Percentiles rank a stretch among this genome's conserved stretches.
These are phyloP conservation scores for Penicillium sp. DNA, from an alignment of 2,329 filamentous ascomycete species.

Conservation along the genomic window DNA sequence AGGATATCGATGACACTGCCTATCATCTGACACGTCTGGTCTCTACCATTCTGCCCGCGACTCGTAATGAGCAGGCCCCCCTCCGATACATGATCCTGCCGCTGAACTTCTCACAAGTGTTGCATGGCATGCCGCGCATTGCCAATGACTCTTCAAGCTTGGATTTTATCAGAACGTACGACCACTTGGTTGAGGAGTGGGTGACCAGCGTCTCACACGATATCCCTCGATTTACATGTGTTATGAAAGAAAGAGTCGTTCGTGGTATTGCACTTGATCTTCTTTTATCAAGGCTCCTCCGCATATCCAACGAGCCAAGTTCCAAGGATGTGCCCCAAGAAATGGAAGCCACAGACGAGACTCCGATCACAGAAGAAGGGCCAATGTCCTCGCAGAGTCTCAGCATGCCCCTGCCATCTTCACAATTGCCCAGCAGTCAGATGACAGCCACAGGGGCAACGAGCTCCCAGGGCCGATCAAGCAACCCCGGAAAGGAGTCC, in stretches of 20 bases:
- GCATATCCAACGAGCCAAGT: conserved; percentile 15
- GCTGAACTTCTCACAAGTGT: conserved; percentile 13
- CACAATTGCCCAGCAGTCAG: conserved; percentile 13
- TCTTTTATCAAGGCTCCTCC: conserved; percentile 35
- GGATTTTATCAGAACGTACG: conserved; percentile 35
- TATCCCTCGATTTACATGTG: conserved; percentile 39
- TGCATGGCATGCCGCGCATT: conserved; percentile 12
- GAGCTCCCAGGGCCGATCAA: neutral
- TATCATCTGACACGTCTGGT: conserved; percentile 32
- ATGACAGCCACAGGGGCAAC: neutral
- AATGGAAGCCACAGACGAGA: neutral
- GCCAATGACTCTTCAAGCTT: conserved; percentile 8
- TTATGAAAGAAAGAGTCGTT: conserved; percentile 42
- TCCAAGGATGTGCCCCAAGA: neutral
- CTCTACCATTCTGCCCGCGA: conserved; percentile 14
- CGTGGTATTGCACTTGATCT: conserved; percentile 40
- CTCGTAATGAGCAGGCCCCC: conserved; percentile 4
- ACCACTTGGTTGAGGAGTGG: conserved; percentile 40
- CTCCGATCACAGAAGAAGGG: neutral
- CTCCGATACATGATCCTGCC: conserved; percentile 25
- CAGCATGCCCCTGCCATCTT: conserved; percentile 1
- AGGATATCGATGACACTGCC: conserved; percentile 41
- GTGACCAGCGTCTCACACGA: conserved; percentile 33
- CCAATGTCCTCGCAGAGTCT: neutral
- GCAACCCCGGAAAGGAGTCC: neutral